phyloP scores from a whole-genome alignment of 306 rosid species.

The Myrica gale region DNA sequence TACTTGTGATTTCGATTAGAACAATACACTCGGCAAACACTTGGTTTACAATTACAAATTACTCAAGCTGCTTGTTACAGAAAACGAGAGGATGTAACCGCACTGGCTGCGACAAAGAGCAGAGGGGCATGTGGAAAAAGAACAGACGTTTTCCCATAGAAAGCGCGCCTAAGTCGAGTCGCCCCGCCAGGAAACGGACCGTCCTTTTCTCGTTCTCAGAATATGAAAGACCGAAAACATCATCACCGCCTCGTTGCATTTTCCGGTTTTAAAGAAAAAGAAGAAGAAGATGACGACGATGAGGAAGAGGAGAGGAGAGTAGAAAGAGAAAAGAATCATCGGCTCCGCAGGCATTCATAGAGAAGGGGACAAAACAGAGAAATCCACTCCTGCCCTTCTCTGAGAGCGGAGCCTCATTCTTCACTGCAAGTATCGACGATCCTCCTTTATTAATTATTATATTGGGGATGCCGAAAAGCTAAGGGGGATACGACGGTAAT shows the following conservation, averaged over 20 bases:
- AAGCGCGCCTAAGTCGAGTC: background rate
- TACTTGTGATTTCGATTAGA: too few species aligned
- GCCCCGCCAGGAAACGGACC: background rate
- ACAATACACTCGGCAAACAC: too few species aligned
- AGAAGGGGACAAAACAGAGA: too few species aligned
- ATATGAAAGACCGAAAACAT: background rate
- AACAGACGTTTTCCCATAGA: background rate
- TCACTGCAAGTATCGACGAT: too few species aligned
- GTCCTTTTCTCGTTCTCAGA: background rate
- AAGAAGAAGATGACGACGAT: background rate
- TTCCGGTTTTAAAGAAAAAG: background rate
- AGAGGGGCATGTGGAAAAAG: background rate
- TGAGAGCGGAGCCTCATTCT: background rate
- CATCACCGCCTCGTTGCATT: background rate
- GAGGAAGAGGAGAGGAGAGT: too few species aligned
- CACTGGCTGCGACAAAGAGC: slow-evolving; percentile 3
- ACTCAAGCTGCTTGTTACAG: too few species aligned
- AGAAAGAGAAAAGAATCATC: background rate
- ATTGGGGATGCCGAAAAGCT: too few species aligned
- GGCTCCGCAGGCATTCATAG: background rate
- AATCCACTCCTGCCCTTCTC: background rate
- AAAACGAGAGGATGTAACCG: background rate
- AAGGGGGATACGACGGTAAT: too few species aligned
- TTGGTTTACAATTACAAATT: too few species aligned
- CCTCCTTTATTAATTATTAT: too few species aligned